These are phyloP conservation scores for Buddleja alternifolia DNA, from an alignment of 257 asterid species.

Conservation along the genomic window DNA sequence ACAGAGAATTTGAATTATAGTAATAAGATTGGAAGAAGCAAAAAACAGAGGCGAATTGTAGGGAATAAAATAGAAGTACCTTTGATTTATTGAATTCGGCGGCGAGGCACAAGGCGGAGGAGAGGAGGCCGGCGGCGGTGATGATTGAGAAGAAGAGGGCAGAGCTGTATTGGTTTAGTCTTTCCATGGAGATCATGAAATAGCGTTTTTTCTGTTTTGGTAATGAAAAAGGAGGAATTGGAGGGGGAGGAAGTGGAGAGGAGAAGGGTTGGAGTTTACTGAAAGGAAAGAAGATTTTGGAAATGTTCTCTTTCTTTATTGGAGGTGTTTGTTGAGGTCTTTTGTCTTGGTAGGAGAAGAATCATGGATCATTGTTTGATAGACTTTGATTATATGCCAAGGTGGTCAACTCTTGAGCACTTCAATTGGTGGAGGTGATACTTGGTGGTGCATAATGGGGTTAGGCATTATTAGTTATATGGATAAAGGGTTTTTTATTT, in stretches of 20 bases:
- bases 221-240: slow-evolving; percentile 4
- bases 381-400: slow-evolving; percentile 28
- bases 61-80: slow-evolving; percentile 31
- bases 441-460: too few relatives aligned
- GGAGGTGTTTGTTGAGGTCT: neutral
- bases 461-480: too few relatives aligned
- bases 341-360: slow-evolving; percentile 1
- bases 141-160: slow-evolving; percentile 33
- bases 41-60: neutral
- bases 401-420: neutral
- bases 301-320: neutral
- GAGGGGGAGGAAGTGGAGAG: neutral
- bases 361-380: too few relatives aligned
- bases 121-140: slow-evolving; percentile 44
- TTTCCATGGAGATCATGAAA: slow-evolving; percentile 54
- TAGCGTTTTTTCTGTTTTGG: neutral
- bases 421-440: too few relatives aligned
- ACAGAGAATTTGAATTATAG: neutral
- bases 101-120: slow-evolving; percentile 63
- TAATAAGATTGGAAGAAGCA: neutral
- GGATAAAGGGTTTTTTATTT: too few relatives aligned
- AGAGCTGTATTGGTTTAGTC: slow-evolving; percentile 28
- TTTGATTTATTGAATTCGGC: slow-evolving; percentile 78
- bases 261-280: slow-evolving; percentile 51
- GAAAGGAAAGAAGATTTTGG: slow-evolving; percentile 35